Evolutionary conservation across 2,329 filamentous ascomycete genomes (phyloP).

Genomic region (Didymella keratinophila): DNA sequence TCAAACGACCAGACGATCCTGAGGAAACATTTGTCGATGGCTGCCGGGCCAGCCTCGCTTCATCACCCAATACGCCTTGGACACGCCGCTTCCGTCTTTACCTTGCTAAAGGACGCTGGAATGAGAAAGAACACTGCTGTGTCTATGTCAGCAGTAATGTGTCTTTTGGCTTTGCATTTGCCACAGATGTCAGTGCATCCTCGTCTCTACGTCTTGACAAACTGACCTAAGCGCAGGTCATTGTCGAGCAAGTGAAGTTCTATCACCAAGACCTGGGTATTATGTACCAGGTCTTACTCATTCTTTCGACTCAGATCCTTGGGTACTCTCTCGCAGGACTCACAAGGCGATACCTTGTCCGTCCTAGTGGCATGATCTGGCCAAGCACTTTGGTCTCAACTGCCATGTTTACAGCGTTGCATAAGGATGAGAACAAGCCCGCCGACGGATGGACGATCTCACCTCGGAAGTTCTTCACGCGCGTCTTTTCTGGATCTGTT

Average conservation of each 20-base stretch:
- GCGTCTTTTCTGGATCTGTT: constrained; percentile 75
- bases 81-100: constrained; percentile 67
- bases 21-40: constrained; percentile 66
- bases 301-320: constrained; percentile 83
- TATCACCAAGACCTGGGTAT: constrained; percentile 83
- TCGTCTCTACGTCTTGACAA: not conserved
- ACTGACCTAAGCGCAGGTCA: constrained; percentile 61
- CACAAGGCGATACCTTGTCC: constrained; percentile 80
- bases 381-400: constrained; percentile 87
- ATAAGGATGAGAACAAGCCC: constrained; percentile 82
- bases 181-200: constrained; percentile 69
- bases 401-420: constrained; percentile 86
- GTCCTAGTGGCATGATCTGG: constrained; percentile 91
- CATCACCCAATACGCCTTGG: constrained; percentile 31
- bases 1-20: constrained; percentile 68
- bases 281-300: constrained; percentile 80
- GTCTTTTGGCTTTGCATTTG: constrained; percentile 88
- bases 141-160: constrained; percentile 92
- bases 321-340: constrained; percentile 88
- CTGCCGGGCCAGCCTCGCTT: constrained; percentile 42
- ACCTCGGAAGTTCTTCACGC: constrained; percentile 83
- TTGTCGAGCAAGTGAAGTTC: constrained; percentile 88
- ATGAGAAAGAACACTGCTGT: constrained; percentile 87
- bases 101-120: constrained; percentile 83
- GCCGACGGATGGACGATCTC: constrained; percentile 85